Evolutionary conservation across 2,329 filamentous ascomycete genomes (phyloP), one percentile per base, ranked within the genome.

Genomic region (Chaetomium olivaceum): DNA sequence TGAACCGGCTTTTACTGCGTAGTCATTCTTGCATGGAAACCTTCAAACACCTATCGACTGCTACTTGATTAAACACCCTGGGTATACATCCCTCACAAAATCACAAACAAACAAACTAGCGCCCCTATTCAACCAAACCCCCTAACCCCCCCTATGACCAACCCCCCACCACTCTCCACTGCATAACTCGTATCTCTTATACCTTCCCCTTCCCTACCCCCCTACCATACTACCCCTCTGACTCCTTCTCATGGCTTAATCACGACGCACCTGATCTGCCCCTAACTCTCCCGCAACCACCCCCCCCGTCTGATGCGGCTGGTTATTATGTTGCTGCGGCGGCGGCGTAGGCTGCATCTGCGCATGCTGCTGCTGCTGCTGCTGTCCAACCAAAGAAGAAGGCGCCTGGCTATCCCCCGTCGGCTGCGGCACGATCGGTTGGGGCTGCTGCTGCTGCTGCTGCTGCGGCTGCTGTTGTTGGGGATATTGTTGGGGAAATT

Each of bases 351-450:
- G 21, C 9, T 48, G 25, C 56, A 36, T 36, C 33, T 36, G 33
- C 33, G 33, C 27, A 29, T 58, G 55, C 14, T 33, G 14, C 25
- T 31, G 25, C 25, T 6, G 23, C 27, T 31, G 7, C 31, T n/a
- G 33, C 23, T 46, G 21, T 9, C 6, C 25, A 25, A 19, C 27
- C 12, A 5, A 4, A 8, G 25, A 21, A 3, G 25, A 14, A 21
- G 57, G 1, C 4, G 39, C 43, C 16, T 39, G 29, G 31, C 46
- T 61, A 4, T 27, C 21, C n/a, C 48, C 58, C 58, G 48, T 54
- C 1, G 48, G 29, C 23, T 61, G 59, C 21, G 58, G 58, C 21
- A 46, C 58, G n/a, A 58, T 43, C 6, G 36, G 36, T 39, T 58
- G 55, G 1, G 46, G n/a, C n/a, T 39, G 55, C 21, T 43, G 55